phyloP scores from a whole-genome alignment of 257 asterid species.

The Penstemon eatonii region DNA sequence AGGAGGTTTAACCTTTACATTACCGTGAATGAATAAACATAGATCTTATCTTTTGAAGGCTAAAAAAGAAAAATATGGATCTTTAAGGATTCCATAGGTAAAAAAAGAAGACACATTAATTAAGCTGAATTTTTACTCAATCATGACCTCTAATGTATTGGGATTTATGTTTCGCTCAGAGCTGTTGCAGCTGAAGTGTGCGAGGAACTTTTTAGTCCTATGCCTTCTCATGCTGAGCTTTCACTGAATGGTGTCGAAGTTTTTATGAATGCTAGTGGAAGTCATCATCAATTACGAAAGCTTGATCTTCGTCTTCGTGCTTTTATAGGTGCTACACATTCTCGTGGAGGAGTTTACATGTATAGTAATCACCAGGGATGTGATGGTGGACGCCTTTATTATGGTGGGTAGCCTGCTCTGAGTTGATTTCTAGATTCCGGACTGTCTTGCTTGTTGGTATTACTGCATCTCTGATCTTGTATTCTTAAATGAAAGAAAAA shows the following conservation, averaged over 20 bases:
- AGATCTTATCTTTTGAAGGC: background rate
- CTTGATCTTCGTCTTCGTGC: constrained; percentile 89
- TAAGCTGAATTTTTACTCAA: background rate
- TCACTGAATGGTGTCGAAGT: constrained; percentile 94
- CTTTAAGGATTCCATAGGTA: constrained; percentile 6
- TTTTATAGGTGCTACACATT: constrained; percentile 87
- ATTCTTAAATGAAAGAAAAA: constrained; percentile 4
- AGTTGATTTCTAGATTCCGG: constrained; percentile 8
- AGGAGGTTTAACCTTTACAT: background rate
- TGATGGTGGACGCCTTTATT: constrained; percentile 95
- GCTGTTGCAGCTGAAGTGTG: constrained; percentile 99
- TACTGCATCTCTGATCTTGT: constrained; percentile 4
- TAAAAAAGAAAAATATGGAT: constrained; percentile 9
- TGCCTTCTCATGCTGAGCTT: constrained; percentile 93
- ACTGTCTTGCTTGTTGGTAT: constrained; percentile 11
- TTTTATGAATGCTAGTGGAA: constrained; percentile 96
- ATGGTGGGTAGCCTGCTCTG: constrained; percentile 51
- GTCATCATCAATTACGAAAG: constrained; percentile 91
- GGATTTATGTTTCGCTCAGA: constrained; percentile 42
- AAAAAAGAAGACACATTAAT: background rate
- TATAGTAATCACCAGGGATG: constrained; percentile 98
- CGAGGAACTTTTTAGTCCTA: constrained; percentile 89
- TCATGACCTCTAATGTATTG: constrained; percentile 27
- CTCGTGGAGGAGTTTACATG: constrained; percentile 98
- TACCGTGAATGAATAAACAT: background rate